Conservation (phyloP, 2,329 filamentous ascomycete genomes). For the Penicillium sp. region DNA sequence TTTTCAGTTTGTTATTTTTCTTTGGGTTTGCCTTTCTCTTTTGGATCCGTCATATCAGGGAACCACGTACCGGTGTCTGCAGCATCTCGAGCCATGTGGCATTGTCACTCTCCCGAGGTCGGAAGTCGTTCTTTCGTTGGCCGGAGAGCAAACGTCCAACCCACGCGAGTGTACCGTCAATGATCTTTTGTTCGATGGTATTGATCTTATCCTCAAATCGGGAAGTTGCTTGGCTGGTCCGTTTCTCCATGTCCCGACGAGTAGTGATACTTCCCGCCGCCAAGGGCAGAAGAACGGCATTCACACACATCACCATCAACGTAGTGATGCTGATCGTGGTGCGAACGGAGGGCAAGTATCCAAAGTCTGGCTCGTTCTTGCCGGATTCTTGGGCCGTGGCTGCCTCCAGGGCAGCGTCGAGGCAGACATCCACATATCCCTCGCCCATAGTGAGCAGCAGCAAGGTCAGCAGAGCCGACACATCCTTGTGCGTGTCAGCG, state of each 20-base stretch:
- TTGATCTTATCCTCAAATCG: conserved; percentile 84
- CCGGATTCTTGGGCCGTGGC: conserved; percentile 73
- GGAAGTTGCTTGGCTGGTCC: conserved; percentile 69
- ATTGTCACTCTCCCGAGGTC: conserved; percentile 74
- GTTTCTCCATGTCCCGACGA: conserved; percentile 83
- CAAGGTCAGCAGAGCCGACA: conserved; percentile 78
- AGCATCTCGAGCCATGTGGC: conserved; percentile 65
- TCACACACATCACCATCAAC: conserved; percentile 89
- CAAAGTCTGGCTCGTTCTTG: conserved; percentile 84
- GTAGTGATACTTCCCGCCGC: conserved; percentile 89
- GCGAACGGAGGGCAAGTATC: conserved; percentile 75
- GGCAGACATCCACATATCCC: conserved; percentile 67
- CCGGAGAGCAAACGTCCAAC: conserved; percentile 68
- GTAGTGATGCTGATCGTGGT: conserved; percentile 86
- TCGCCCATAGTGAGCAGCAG: conserved; percentile 86
- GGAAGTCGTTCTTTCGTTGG: conserved; percentile 87
- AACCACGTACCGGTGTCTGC: conserved; percentile 63
- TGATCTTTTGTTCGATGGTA: conserved; percentile 65
- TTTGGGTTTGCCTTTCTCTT: background rate
- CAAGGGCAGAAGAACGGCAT: conserved; percentile 84
- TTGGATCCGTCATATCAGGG: background rate
- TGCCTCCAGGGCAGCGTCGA: conserved; percentile 71
- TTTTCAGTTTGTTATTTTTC: background rate
- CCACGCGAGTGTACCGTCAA: conserved; percentile 76
- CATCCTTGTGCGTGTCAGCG: conserved; percentile 90